Evolutionary conservation across 345 rosid species (phyloP).

Genomic region (Fremontodendron californicum): DNA sequence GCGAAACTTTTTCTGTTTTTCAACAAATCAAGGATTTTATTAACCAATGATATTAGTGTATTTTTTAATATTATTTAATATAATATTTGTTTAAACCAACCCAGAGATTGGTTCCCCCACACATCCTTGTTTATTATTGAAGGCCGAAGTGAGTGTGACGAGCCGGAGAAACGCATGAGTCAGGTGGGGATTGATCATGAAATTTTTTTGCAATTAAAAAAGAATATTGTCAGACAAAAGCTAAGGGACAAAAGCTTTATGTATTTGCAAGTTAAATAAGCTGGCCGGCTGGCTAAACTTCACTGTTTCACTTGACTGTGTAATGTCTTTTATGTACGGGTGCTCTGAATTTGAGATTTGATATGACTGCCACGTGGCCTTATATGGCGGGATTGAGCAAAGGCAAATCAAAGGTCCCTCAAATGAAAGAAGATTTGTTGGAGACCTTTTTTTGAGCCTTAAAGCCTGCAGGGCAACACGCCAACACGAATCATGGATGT

Average conservation of each 20-base stretch:
- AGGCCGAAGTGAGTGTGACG: background rate
- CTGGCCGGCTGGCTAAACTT: too few species aligned
- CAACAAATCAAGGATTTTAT: too few species aligned
- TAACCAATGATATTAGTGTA: too few species aligned
- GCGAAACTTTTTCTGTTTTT: background rate
- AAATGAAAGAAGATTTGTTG: background rate
- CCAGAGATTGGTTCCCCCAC: too few species aligned
- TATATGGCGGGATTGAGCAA: background rate
- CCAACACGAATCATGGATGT: slow-evolving; percentile 29
- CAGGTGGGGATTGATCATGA: background rate
- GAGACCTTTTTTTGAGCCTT: background rate
- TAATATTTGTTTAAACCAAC: too few species aligned
- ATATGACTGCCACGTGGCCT: slow-evolving; percentile 27
- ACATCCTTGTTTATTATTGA: too few species aligned
- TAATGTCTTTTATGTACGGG: slow-evolving; percentile 3
- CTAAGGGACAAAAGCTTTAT: background rate
- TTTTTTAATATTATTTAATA: too few species aligned
- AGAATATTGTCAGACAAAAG: background rate
- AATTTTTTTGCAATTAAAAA: background rate
- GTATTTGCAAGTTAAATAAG: slow-evolving; percentile 13
- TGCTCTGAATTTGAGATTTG: slow-evolving; percentile 7
- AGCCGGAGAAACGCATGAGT: background rate
- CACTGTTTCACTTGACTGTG: background rate
- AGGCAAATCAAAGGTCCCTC: background rate
- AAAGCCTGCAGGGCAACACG: slow-evolving; percentile 10